Percentiles rank a stretch among this genome's conserved stretches.
phyloP scores from a whole-genome alignment of 495 filamentous ascomycete genomes.

The Chlorociboria aeruginascens region DNA sequence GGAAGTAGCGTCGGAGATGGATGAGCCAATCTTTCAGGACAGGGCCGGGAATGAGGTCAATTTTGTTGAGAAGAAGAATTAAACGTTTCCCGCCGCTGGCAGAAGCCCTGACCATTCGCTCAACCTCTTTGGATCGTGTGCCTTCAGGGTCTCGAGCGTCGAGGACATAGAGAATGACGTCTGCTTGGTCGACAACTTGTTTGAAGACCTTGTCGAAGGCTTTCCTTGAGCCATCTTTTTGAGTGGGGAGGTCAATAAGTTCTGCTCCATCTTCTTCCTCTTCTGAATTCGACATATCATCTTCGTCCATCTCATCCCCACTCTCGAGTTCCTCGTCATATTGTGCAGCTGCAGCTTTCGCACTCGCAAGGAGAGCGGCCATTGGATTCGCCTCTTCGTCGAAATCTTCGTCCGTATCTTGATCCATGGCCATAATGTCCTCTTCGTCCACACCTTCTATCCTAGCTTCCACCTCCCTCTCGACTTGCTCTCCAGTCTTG shows the following conservation, averaged over 20 bases:
- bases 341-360: constrained; percentile 69
- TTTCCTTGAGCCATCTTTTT: constrained; percentile 65
- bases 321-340: constrained; percentile 54
- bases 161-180: constrained; percentile 89
- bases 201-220: constrained; percentile 96
- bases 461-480: constrained; percentile 29
- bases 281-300: constrained; percentile 43
- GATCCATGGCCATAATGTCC: constrained; percentile 30
- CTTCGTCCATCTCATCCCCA: constrained; percentile 40
- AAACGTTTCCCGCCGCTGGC: constrained; percentile 74
- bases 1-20: constrained; percentile 83
- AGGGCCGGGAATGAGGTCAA: constrained; percentile 74
- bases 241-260: constrained; percentile 23
- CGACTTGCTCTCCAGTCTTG: constrained; percentile 24
- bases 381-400: constrained; percentile 66
- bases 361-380: constrained; percentile 87
- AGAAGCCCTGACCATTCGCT: constrained; percentile 78
- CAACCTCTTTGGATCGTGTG: constrained; percentile 81
- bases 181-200: constrained; percentile 76
- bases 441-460: constrained; percentile 27
- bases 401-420: constrained; percentile 41
- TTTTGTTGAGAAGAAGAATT: constrained; percentile 94
- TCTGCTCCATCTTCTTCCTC: constrained; percentile 29
- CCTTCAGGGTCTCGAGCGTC: constrained; percentile 89
- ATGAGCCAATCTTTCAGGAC: constrained; percentile 76